Evolutionary conservation across 1,139 yeast genomes (phyloP).

Genomic region (Blastobotrys ciferrii): DNA sequence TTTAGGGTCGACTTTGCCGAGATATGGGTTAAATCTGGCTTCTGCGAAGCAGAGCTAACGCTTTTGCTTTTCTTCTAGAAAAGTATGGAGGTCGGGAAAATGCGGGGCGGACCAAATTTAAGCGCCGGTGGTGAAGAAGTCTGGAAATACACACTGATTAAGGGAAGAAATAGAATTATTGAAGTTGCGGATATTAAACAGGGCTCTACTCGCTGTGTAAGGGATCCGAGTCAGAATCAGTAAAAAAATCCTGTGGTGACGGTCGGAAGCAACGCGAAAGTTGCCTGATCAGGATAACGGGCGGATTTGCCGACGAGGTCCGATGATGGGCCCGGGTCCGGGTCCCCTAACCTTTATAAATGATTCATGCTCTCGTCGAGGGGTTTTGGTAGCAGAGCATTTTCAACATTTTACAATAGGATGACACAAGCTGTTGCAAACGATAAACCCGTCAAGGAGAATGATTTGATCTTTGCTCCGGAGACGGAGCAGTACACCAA

Average conservation of each 20-base stretch:
- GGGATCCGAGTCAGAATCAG: no score
- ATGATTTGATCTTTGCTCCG: slow-evolving; percentile 56
- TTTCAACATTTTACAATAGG: not conserved
- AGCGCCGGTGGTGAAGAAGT: no score
- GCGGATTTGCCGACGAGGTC: slow-evolving; percentile 2
- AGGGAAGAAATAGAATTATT: no score
- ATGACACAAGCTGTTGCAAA: not conserved
- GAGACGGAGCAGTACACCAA: slow-evolving; percentile 85
- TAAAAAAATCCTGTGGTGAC: not conserved
- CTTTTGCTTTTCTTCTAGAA: no score
- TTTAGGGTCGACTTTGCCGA: no score
- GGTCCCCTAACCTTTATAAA: not conserved
- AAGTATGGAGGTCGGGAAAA: not conserved
- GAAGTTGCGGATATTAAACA: no score
- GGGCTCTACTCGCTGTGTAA: no score
- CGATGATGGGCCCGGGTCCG: not conserved
- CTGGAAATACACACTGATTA: no score
- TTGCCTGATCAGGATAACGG: slow-evolving; percentile 2
- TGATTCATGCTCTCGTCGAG: slow-evolving; percentile 2
- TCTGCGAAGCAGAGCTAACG: no score
- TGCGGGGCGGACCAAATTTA: no score
- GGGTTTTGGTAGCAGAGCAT: not conserved
- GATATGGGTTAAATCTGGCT: not conserved
- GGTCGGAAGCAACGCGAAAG: not conserved
- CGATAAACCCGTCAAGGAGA: slow-evolving; percentile 5